phyloP scores from a whole-genome alignment of 106 monocot species.

The Xerophyta viscosa region DNA sequence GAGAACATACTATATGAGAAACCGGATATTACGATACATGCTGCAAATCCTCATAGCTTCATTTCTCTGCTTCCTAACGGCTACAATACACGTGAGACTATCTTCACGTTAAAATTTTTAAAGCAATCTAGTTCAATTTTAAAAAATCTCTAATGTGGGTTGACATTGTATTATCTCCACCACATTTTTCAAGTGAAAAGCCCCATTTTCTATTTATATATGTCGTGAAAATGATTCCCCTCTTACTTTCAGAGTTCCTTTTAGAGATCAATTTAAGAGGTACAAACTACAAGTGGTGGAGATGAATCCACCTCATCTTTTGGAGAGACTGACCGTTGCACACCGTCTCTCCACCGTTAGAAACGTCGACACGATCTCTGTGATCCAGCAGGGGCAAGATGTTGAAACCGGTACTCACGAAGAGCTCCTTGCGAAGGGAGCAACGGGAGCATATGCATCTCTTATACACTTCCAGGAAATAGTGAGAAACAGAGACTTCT shows the following conservation, averaged over 20 bases:
- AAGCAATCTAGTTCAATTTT: too few relatives aligned
- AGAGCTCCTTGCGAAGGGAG: constrained; percentile 74
- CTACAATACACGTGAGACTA: constrained; percentile 84
- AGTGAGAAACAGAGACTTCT: constrained; percentile 70
- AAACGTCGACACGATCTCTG: constrained; percentile 85
- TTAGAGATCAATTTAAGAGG: too few relatives aligned
- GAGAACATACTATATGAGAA: constrained; percentile 95
- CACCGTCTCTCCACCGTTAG: constrained; percentile 91
- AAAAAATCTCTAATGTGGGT: too few relatives aligned
- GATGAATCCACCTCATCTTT: too few relatives aligned
- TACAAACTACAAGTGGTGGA: too few relatives aligned
- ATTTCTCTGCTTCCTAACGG: constrained; percentile 91
- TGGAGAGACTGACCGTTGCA: too few relatives aligned
- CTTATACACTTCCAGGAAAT: constrained; percentile 89
- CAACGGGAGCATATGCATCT: constrained; percentile 65
- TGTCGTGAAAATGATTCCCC: too few relatives aligned
- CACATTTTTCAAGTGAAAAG: too few relatives aligned
- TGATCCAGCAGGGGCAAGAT: constrained; percentile 98
- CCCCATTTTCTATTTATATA: too few relatives aligned
- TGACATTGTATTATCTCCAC: too few relatives aligned
- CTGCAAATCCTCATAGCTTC: constrained; percentile 97
- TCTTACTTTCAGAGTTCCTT: too few relatives aligned
- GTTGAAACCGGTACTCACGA: constrained; percentile 93
- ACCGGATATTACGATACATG: constrained; percentile 75
- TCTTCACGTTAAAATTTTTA: too few relatives aligned